Percentiles rank a stretch among this genome's conserved stretches.
Evolutionary conservation across 257 asterid genomes (phyloP).

Genomic region (Penstemon eatonii): DNA sequence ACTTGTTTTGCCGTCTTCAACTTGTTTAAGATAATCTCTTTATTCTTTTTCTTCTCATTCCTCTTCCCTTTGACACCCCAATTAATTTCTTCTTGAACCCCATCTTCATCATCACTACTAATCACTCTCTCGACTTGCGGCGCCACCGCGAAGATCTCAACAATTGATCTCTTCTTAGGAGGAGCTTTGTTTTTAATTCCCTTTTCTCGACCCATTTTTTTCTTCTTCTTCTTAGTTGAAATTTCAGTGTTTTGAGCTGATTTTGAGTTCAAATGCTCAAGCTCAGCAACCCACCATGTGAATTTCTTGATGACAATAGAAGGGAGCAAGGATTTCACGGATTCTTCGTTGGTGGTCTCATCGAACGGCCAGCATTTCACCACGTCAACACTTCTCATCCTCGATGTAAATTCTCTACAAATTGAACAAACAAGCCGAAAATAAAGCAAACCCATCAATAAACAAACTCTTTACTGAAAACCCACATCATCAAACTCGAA

Average conservation of each 20-base stretch:
- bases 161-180: constrained; percentile 73
- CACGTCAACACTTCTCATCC: constrained; percentile 68
- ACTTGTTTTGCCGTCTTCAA: constrained; percentile 37
- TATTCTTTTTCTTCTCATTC: constrained; percentile 23
- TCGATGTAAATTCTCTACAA: constrained; percentile 58
- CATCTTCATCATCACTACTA: constrained; percentile 29
- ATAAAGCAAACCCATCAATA: neutral
- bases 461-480: constrained; percentile 14
- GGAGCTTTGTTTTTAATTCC: constrained; percentile 43
- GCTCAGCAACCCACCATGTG: constrained; percentile 68
- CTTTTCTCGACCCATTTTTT: constrained; percentile 25
- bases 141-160: constrained; percentile 67
- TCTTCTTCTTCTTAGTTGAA: constrained; percentile 13
- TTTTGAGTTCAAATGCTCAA: constrained; percentile 21
- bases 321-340: constrained; percentile 49
- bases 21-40: constrained; percentile 28
- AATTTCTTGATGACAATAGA: constrained; percentile 61
- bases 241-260: neutral
- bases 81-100: constrained; percentile 12
- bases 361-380: constrained; percentile 78
- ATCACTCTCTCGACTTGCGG: constrained; percentile 49
- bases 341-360: constrained; percentile 32
- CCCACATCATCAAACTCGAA: neutral
- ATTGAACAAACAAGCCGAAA: neutral
- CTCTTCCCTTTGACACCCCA: constrained; percentile 36